Percentiles rank a stretch among this genome's conserved stretches.
These are phyloP conservation scores for Hydnum rufescens DNA, from an alignment of 768 basidiomycete genomes.

Conservation along the genomic window DNA sequence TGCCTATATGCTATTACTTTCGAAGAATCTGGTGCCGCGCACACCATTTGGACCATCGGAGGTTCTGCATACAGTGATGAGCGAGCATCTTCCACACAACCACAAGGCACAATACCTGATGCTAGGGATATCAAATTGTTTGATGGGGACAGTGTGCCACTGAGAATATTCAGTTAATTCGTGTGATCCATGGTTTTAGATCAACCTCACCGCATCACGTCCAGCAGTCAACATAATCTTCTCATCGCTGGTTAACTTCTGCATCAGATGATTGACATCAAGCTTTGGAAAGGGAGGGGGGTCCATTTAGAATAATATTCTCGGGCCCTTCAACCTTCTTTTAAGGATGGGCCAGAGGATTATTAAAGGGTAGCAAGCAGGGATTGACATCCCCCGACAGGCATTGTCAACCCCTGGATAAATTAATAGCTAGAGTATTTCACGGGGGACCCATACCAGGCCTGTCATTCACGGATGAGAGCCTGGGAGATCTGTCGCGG, in stretches of 20 bases:
- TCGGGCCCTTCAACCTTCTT: no score
- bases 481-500: no score
- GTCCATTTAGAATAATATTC: no score
- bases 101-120: constrained; percentile 16
- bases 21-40: constrained; percentile 4
- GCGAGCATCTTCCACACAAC: background rate
- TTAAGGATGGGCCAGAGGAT: no score
- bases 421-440: no score
- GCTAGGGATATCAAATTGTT: constrained; percentile 48
- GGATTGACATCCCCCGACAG: no score
- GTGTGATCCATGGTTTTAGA: background rate
- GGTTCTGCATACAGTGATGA: constrained; percentile 23
- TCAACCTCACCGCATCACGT: constrained; percentile 24
- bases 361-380: no score
- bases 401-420: no score
- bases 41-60: constrained; percentile 62
- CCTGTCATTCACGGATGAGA: no score
- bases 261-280: constrained; percentile 37
- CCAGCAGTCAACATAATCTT: constrained; percentile 53
- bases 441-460: no score
- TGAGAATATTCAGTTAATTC: constrained; percentile 13
- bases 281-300: background rate
- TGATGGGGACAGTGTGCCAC: constrained; percentile 51
- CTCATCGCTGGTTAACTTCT: constrained; percentile 52
- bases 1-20: constrained; percentile 23